A percentile compares a stretch with the other conserved stretches of the same genome.
Conservation (phyloP, 169 alveolate genomes). For the Plasmodium inui region DNA sequence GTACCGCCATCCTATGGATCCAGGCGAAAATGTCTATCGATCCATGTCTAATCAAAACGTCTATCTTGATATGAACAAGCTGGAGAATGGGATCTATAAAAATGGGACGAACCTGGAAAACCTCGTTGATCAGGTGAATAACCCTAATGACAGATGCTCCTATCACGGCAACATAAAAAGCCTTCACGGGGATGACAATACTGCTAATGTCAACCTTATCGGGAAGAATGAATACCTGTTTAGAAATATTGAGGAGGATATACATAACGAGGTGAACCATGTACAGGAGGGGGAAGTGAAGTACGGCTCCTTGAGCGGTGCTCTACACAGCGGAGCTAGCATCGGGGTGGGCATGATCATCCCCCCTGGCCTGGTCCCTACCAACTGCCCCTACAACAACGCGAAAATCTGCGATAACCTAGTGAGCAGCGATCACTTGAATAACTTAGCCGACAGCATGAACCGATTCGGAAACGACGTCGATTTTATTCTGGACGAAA, state of each 20-base stretch:
- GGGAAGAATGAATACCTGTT: neutral
- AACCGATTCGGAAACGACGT: conserved; percentile 14
- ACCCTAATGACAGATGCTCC: neutral
- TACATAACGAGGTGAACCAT: neutral
- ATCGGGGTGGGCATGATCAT: neutral
- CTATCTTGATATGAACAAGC: neutral
- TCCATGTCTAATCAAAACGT: conserved; percentile 1
- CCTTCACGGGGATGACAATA: neutral
- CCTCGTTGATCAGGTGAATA: neutral
- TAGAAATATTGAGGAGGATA: neutral
- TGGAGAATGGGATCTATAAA: neutral
- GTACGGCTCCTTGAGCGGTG: neutral
- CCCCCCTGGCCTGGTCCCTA: neutral
- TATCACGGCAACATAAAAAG: neutral
- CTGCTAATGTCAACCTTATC: neutral
- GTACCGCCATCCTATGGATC: neutral
- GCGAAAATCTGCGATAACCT: neutral
- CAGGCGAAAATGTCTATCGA: neutral
- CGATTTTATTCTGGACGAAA: conserved; percentile 16
- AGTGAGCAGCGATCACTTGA: neutral
- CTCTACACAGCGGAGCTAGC: neutral
- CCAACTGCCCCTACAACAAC: neutral
- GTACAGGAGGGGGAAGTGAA: neutral
- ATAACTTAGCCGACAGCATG: neutral
- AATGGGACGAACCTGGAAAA: conserved; percentile 9